These are phyloP conservation scores for Aspergillus sclerotialis DNA, from an alignment of 2,329 filamentous ascomycete species.

Conservation along the genomic window DNA sequence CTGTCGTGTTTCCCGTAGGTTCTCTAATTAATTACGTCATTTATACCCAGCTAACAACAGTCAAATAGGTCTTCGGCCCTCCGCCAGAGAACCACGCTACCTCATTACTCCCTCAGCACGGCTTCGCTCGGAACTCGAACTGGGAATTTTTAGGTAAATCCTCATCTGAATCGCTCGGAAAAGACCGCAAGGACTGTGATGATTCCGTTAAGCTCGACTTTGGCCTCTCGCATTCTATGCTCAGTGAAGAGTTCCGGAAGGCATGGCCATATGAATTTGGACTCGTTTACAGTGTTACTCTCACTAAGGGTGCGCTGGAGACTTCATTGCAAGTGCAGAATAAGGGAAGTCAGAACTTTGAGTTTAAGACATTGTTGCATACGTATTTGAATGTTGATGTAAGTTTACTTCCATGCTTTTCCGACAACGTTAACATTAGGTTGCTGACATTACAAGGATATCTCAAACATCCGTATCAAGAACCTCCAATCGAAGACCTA, in stretches of 20 bases:
- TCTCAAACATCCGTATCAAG: slow-evolving; percentile 62
- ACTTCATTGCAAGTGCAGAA: slow-evolving; percentile 86
- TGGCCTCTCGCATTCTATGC: slow-evolving; percentile 67
- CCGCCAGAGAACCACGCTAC: slow-evolving; percentile 71
- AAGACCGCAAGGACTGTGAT: slow-evolving; percentile 42
- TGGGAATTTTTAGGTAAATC: slow-evolving; percentile 96
- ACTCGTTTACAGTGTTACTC: slow-evolving; percentile 85
- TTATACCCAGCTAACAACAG: neutral
- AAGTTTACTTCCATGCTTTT: slow-evolving; percentile 26
- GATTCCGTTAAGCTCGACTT: slow-evolving; percentile 90
- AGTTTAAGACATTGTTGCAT: slow-evolving; percentile 87
- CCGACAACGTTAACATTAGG: neutral
- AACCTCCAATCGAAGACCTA: slow-evolving; percentile 73
- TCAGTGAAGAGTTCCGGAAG: slow-evolving; percentile 60
- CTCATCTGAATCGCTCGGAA: slow-evolving; percentile 55
- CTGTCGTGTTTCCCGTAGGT: slow-evolving; percentile 83
- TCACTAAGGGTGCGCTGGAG: slow-evolving; percentile 66
- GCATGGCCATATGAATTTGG: slow-evolving; percentile 85
- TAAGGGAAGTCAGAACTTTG: slow-evolving; percentile 72
- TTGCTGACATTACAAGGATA: slow-evolving; percentile 55
- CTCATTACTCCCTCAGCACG: slow-evolving; percentile 77
- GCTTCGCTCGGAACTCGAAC: slow-evolving; percentile 79
- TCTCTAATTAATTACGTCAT: neutral
- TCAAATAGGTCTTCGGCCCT: slow-evolving; percentile 69
- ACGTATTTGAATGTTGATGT: slow-evolving; percentile 81